These are phyloP conservation scores for Neurospora sp. DNA, from an alignment of 495 filamentous ascomycete genomes.

Conservation along the genomic window DNA sequence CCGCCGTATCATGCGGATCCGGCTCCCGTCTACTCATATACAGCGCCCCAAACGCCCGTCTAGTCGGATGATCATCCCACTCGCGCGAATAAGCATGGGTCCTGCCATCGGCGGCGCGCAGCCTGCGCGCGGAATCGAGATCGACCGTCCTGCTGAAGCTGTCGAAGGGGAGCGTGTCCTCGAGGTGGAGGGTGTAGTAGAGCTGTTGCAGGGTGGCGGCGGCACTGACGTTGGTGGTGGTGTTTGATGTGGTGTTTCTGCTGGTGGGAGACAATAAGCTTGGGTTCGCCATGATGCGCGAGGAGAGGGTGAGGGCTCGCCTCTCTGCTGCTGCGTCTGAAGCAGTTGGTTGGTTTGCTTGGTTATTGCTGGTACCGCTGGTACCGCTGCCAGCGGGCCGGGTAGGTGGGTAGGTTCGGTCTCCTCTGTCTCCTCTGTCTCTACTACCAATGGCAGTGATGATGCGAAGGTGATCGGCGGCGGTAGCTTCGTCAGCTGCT, in stretches of 20 bases:
- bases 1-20: conserved; percentile 47
- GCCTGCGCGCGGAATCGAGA: background rate
- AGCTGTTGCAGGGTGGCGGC: background rate
- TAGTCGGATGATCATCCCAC: conserved; percentile 15
- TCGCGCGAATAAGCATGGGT: conserved; percentile 12
- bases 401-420: background rate
- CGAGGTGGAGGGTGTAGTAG: background rate
- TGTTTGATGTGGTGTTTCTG: background rate
- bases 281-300: conserved; percentile 9
- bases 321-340: conserved; percentile 8
- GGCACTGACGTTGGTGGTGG: background rate
- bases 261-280: conserved; percentile 2
- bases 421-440: background rate
- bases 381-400: background rate
- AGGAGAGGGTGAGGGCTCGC: conserved; percentile 4
- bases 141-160: background rate
- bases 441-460: background rate
- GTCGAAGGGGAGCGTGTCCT: background rate
- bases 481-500: background rate
- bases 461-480: background rate
- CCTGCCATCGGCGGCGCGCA: background rate
- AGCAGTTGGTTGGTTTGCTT: background rate
- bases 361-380: background rate
- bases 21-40: conserved; percentile 19
- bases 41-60: conserved; percentile 9